Base-by-base conservation (phyloP, 768 basidiomycete genomes). In the Gyrodon lividus region DNA sequence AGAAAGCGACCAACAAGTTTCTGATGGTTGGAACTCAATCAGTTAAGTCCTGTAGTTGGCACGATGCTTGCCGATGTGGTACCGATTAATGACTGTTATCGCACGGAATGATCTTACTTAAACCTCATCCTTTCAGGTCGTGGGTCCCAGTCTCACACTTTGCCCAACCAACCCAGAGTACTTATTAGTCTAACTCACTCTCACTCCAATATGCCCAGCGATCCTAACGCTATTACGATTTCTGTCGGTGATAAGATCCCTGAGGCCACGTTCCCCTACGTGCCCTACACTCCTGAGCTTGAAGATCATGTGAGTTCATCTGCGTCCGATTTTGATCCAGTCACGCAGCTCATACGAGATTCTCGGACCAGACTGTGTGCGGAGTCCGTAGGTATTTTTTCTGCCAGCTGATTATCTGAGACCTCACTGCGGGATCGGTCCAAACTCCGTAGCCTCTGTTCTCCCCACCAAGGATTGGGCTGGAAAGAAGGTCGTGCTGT, bases 401-500 rank as follows among this genome's bases (percentile, higher is more conserved):
- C 26, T 40, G 19, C 9, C n/a, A 6, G 9, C 13, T 44, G 13
- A 7, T 34, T 19, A 16, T 31, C 43, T 10, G 33, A 22, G 0
- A 41, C 49, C 49, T 51, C 47, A 51, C 42, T 31, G 33, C 41
- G 14, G 38, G 19, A 24, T 5, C 34, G 47, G 50, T 48, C 22
- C 31, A n/a, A n/a, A 26, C 46, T 26, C 10, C 48, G n/a, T 63
- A 87, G 86, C 83, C 33, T 67, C 70, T 40, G 72, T 72, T 35
- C 70, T 89, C 55, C 71, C 68, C 34, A 87, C 81, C 23, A 73
- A 82, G 51, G 75, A 79, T 42, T 90, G 86, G 86, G 85, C 84
- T 67, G 84, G 83, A 62, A 92, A 92, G 75, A 88, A 86, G 66
- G 86, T 92, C 46, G 85, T 91, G 33, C 62, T 91, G 46, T 77